Evolutionary conservation across 1,139 yeast genomes (phyloP).

Genomic region (Debaryomyces subglobosus): DNA sequence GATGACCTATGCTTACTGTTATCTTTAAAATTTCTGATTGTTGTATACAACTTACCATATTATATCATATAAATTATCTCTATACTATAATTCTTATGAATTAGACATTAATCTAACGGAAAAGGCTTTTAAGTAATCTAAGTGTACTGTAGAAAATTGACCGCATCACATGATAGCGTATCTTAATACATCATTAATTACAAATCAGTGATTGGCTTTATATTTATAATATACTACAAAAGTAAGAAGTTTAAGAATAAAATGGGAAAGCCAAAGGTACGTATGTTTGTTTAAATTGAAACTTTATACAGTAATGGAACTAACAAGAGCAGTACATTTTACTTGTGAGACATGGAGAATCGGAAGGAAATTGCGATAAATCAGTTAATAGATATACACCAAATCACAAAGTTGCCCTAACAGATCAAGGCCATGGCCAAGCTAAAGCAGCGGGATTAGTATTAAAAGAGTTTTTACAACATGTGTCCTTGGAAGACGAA

Average conservation of each 20-base stretch:
- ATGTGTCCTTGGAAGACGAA: constrained; percentile 42
- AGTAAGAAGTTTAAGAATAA: background rate
- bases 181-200: background rate
- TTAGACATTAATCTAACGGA: constrained; percentile 7
- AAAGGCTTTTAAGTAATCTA: background rate
- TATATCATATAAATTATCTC: constrained; percentile 6
- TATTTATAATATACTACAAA: background rate
- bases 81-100: constrained; percentile 3
- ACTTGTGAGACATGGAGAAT: constrained; percentile 87
- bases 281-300: constrained; percentile 22
- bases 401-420: constrained; percentile 75
- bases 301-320: constrained; percentile 6
- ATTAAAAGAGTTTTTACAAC: constrained; percentile 53
- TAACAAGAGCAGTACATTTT: constrained; percentile 57
- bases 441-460: constrained; percentile 70
- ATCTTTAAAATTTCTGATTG: background rate
- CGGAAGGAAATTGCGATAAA: constrained; percentile 86
- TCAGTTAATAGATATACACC: constrained; percentile 74
- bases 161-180: background rate
- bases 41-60: background rate
- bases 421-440: constrained; percentile 66
- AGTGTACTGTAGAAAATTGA: background rate
- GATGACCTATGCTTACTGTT: background rate
- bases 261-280: constrained; percentile 65
- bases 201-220: background rate